Base-by-base conservation (phyloP, 257 asterid species). In the Fraxinus quadrangulata region DNA sequence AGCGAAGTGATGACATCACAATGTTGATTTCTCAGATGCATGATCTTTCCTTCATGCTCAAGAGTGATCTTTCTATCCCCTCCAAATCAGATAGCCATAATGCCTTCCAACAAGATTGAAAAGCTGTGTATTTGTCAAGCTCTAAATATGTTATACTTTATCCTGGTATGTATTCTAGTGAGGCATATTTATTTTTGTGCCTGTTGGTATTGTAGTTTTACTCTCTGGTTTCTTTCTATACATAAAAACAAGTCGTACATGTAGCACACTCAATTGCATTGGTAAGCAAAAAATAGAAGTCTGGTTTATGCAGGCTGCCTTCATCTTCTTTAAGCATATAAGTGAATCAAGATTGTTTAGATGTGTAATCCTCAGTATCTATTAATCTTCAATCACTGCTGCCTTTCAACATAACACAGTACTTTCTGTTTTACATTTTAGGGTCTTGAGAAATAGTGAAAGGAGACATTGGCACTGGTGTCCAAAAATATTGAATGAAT, bases 31-130 rank as follows among this genome's bases (percentile, higher is more conserved):
- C 81, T 0, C 80, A 81, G 86, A 87, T 81, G 86, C 90, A 81
- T 72, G 89, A 87, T 83, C 90, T 87, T 65, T 81, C 90, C 42
- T 87, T 87, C 76, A 85, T 87, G 90, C 87, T 87, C 24, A 84
- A 83, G 16, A 51, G 66, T 69, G 78, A 77, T 39, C 86, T 85
- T 13, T 81, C 86, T 45, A 23, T 83, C 19, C 90, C 90, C 54
- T 65, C 87, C 16, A 83, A 83, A 71, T 69, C 81, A 17, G 83
- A 77, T 10, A 30, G 31, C 69, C 31, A 63, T 4, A 24, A 63
- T 63, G 6, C 36, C 69, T 63, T 34, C 69, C 69, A 63, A 63
- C 6, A 10, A 26, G 36, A 63, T 63, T 63, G 69, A 23, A 26
- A 12, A 63, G 67, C 3, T 26, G 69, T 26, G 69, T 63, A 63